Evolutionary conservation across 768 basidiomycete genomes (phyloP).

Genomic region (Tylopilus cervinicoccineus): DNA sequence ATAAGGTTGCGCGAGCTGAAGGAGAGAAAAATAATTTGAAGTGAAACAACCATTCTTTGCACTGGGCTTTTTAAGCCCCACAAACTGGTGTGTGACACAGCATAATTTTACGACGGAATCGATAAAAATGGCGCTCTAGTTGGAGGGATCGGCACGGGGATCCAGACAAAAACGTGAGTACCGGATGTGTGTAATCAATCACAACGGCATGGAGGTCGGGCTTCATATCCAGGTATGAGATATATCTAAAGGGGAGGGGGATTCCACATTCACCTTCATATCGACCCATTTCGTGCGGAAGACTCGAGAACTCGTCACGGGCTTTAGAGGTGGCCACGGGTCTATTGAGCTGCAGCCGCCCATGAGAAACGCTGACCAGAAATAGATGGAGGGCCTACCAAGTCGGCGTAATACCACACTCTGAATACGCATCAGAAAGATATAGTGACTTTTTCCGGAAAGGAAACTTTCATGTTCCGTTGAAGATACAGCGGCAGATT

Average conservation of each 20-base stretch:
- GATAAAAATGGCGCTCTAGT: background rate
- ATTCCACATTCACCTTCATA: background rate
- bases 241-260: background rate
- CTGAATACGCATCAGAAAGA: background rate
- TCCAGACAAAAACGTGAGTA: background rate
- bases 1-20: background rate
- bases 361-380: background rate
- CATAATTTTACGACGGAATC: background rate
- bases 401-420: background rate
- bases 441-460: background rate
- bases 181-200: background rate
- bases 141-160: background rate
- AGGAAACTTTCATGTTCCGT: background rate
- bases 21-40: background rate
- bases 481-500: background rate
- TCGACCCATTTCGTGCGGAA: background rate
- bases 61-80: conserved; percentile 10
- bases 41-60: background rate
- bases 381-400: background rate
- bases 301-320: background rate
- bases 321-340: background rate
- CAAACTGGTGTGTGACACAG: conserved; percentile 9
- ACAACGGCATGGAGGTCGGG: background rate
- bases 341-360: background rate
- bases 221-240: background rate